These are phyloP conservation scores for Phanerochaete carnosa DNA, from an alignment of 768 basidiomycete genomes.

Conservation along the genomic window DNA sequence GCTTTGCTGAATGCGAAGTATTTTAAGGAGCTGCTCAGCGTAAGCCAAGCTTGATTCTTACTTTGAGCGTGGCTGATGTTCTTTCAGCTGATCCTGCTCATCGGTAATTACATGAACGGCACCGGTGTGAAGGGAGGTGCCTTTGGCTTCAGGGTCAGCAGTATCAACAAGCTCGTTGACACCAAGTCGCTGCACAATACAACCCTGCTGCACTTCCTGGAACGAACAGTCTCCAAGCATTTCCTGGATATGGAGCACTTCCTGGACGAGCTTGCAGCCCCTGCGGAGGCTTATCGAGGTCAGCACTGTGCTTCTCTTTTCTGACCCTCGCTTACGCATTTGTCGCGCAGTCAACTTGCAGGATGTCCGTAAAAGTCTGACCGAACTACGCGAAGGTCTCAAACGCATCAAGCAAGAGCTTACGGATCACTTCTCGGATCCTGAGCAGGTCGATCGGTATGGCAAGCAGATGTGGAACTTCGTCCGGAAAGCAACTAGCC, in stretches of 20 bases:
- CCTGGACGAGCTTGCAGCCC: conserved; percentile 82
- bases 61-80: not conserved
- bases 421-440: conserved; percentile 72
- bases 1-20: conserved; percentile 75
- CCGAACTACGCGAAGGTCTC: conserved; percentile 73
- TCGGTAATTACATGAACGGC: conserved; percentile 99
- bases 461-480: conserved; percentile 93
- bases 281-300: conserved; percentile 94
- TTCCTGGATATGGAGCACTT: conserved; percentile 88
- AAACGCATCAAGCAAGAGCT: conserved; percentile 78
- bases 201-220: conserved; percentile 92
- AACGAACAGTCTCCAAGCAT: conserved; percentile 81
- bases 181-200: conserved; percentile 96
- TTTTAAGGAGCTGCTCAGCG: conserved; percentile 89
- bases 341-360: conserved; percentile 68
- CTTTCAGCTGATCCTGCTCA: conserved; percentile 77
- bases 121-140: conserved; percentile 95
- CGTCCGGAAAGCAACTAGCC: conserved; percentile 66
- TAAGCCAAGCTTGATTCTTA: conserved; percentile 29
- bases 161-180: conserved; percentile 97
- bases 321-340: conserved; percentile 13
- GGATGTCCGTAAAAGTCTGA: conserved; percentile 76
- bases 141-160: conserved; percentile 94
- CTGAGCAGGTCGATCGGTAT: conserved; percentile 71
- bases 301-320: not conserved